phyloP scores from a whole-genome alignment of 208 protist genomes.

The Naegleria lovaniensis region DNA sequence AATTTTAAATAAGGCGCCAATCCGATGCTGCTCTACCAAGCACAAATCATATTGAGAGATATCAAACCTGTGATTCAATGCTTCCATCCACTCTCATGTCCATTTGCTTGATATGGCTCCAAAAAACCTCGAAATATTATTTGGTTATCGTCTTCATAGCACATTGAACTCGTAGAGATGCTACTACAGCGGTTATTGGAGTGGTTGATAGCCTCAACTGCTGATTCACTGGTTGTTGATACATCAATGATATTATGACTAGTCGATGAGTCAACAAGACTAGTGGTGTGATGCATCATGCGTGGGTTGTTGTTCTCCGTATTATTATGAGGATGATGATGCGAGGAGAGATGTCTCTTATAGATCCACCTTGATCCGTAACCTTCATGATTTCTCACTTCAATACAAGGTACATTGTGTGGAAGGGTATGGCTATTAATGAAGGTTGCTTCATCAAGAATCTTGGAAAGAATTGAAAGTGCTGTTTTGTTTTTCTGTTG shows the following conservation, averaged over 20 bases:
- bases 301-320: too few species aligned
- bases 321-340: too few species aligned
- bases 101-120: not conserved
- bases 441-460: not conserved
- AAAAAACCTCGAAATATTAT: slow-evolving; percentile 15
- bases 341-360: not conserved
- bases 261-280: too few species aligned
- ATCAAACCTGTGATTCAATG: not conserved
- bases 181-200: too few species aligned
- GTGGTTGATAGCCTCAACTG: too few species aligned
- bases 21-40: too few species aligned
- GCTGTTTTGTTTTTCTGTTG: not conserved
- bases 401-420: not conserved
- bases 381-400: not conserved
- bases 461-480: not conserved
- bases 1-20: too few species aligned
- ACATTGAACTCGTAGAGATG: too few species aligned
- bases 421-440: not conserved
- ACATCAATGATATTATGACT: too few species aligned
- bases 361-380: slow-evolving; percentile 4
- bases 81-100: not conserved
- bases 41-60: not conserved
- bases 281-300: too few species aligned
- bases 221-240: too few species aligned
- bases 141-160: not conserved